Base-by-base conservation (phyloP, 805 yeast genomes). In the Schizosaccharomyces cryophilus region DNA sequence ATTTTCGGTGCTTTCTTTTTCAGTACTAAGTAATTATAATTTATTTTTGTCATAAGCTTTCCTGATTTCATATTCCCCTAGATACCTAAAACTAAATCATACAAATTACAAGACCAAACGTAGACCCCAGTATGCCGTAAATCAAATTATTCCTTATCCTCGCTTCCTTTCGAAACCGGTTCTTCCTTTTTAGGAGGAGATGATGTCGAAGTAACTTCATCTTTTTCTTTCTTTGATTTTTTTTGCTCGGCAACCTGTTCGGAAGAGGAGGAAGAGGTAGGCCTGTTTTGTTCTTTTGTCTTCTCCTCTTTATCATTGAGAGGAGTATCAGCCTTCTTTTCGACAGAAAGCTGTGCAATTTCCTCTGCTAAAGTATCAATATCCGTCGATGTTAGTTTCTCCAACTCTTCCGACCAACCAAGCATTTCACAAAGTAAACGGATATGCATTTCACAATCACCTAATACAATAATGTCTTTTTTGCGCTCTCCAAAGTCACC, bases 361-460 rank as follows among this genome's bases (percentile, higher is more conserved):
- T 45, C 51, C 26, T 45, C 51, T 45, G 51, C 26, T 24, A 45
- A 7, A 5, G 51, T 45, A 19, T 45, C 51, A 45, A 45, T 24
- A n/a, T 24, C 26, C 51, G 51, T 13, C 9, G 21, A 5, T 19
- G 26, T n/a, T 29, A 51, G 26, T 17, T 51, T 29, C 13, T 51
- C 56, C 13, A 65, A 54, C 40, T 62, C 62, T 35, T 61, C 59
- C 2, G 68, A 67, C 95, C 95, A 87, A 0, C 86, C 90, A 61
- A 83, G 69, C 42, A 73, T 66, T 19, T 73, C 70, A 7, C 80
- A 81, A 29, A 88, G 67, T 38, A 69, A 68, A 42, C 74, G 75
- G 0, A 83, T 86, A 58, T 82, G 77, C n/a, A 67, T 72, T 65
- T 88, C 96, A 63, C 94, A 81, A 51, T 78, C 78, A 2, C 81